phyloP scores from a whole-genome alignment of 805 yeast genomes.

The Kodamaea kakaduensis region DNA sequence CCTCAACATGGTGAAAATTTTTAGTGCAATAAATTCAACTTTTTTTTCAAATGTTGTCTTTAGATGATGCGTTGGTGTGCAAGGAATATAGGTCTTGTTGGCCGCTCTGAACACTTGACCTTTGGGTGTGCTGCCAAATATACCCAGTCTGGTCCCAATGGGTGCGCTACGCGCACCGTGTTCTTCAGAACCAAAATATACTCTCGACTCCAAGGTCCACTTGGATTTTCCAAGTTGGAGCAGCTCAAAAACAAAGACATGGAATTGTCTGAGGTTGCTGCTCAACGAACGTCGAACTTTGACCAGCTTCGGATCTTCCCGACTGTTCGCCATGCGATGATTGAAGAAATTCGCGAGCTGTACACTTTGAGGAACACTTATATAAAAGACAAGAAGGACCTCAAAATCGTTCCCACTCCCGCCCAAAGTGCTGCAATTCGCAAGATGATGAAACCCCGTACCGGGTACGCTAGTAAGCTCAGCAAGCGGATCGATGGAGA shows the following conservation, averaged over 20 bases:
- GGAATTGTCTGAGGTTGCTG: constrained; percentile 18
- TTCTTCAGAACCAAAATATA: background rate
- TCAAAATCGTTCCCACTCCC: constrained; percentile 60
- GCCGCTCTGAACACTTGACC: no score
- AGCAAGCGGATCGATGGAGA: constrained; percentile 1
- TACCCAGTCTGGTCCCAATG: no score
- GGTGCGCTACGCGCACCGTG: no score
- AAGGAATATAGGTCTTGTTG: no score
- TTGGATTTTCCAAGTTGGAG: constrained; percentile 8
- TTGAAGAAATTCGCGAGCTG: constrained; percentile 45
- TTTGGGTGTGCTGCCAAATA: no score
- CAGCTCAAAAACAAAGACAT: constrained; percentile 6
- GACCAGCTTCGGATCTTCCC: constrained; percentile 66
- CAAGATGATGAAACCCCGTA: constrained; percentile 44
- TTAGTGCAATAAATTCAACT: no score
- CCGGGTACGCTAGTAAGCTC: constrained; percentile 19
- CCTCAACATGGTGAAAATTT: constrained; percentile 9
- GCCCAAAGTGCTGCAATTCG: constrained; percentile 77
- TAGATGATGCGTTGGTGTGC: no score
- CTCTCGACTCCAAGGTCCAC: constrained; percentile 5
- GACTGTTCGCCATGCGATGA: constrained; percentile 57
- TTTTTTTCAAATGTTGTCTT: no score
- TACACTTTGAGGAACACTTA: constrained; percentile 34
- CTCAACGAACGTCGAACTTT: constrained; percentile 55
- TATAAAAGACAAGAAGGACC: constrained; percentile 25